A percentile compares a stretch with the other conserved stretches of the same genome.
phyloP scores from a whole-genome alignment of 495 filamentous ascomycete species.

The Tricharina praecox region DNA sequence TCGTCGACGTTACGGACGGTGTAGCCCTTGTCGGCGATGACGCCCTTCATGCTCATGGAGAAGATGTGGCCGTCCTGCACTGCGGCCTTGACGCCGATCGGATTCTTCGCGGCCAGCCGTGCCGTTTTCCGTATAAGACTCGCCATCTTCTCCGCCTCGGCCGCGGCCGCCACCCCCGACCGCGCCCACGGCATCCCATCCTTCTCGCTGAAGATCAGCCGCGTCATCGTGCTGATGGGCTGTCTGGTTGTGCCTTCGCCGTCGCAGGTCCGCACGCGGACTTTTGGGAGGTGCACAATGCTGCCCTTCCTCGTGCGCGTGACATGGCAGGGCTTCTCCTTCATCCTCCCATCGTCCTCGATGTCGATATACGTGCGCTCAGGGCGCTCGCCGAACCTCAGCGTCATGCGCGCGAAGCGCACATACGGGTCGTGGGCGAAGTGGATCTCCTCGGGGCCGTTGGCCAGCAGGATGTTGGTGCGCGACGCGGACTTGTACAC shows the following conservation, averaged over 20 bases:
- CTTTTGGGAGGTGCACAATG: slow-evolving; percentile 12
- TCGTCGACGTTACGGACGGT: slow-evolving; percentile 2
- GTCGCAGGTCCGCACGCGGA: slow-evolving; percentile 21
- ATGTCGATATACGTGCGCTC: slow-evolving; percentile 19
- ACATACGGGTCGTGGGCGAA: slow-evolving; percentile 24
- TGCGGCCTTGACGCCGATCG: slow-evolving; percentile 11
- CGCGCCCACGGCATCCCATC: not conserved
- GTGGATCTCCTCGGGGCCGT: slow-evolving; percentile 13
- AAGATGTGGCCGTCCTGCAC: slow-evolving; percentile 15
- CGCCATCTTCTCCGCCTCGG: slow-evolving; percentile 21
- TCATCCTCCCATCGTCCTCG: slow-evolving; percentile 1
- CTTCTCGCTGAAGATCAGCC: slow-evolving; percentile 17
- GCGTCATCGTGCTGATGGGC: slow-evolving; percentile 12
- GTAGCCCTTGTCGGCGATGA: slow-evolving; percentile 11
- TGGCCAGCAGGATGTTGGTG: slow-evolving; percentile 10
- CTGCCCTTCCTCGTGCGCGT: slow-evolving; percentile 10
- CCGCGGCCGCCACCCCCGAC: slow-evolving; percentile 5
- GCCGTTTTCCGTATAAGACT: slow-evolving; percentile 16
- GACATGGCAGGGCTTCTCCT: slow-evolving; percentile 12
- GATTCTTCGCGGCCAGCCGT: slow-evolving; percentile 10
- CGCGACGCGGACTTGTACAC: slow-evolving; percentile 19
- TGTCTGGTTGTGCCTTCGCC: slow-evolving; percentile 8
- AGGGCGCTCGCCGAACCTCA: slow-evolving; percentile 16
- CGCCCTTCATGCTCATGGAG: slow-evolving; percentile 18
- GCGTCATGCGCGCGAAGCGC: slow-evolving; percentile 19